phyloP scores from a whole-genome alignment of 805 yeast genomes.

The Millerozyma acaciae region DNA sequence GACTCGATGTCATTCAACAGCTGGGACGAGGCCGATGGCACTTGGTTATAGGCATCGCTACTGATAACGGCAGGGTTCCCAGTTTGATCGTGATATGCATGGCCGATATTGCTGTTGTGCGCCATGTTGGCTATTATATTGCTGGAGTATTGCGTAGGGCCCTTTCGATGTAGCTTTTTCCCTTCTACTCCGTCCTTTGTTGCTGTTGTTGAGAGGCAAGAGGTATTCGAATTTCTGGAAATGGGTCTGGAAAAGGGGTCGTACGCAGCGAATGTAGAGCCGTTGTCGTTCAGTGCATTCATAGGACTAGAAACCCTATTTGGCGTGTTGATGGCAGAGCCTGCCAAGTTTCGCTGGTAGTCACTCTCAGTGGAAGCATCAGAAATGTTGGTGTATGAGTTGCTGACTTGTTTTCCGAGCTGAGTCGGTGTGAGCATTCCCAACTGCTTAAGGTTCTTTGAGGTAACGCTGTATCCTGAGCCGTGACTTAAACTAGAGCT shows the following conservation, averaged over 20 bases:
- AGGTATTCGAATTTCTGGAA: constrained; percentile 59
- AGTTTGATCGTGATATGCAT: background rate
- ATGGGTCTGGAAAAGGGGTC: constrained; percentile 49
- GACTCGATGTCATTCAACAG: background rate
- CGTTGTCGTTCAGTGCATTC: background rate
- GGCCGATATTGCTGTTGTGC: constrained; percentile 6
- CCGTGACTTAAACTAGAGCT: constrained; percentile 13
- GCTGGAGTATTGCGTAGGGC: constrained; percentile 34
- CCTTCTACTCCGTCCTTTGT: constrained; percentile 76
- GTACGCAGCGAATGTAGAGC: background rate
- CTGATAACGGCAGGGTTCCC: background rate
- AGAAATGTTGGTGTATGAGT: constrained; percentile 20
- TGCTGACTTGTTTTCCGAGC: constrained; percentile 2
- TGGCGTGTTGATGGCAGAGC: background rate
- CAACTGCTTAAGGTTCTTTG: constrained; percentile 16
- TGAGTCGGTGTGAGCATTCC: constrained; percentile 1
- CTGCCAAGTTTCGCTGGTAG: constrained; percentile 13
- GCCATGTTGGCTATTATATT: constrained; percentile 28
- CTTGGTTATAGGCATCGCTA: too few relatives aligned
- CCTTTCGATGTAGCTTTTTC: constrained; percentile 45
- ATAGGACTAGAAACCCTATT: background rate
- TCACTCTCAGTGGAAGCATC: constrained; percentile 23
- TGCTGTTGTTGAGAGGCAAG: constrained; percentile 69
- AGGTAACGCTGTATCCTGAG: constrained; percentile 16
- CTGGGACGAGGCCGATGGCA: background rate